phyloP scores from a whole-genome alignment of 2,329 filamentous ascomycete genomes.

The Arthrobotrys sphaeroides region DNA sequence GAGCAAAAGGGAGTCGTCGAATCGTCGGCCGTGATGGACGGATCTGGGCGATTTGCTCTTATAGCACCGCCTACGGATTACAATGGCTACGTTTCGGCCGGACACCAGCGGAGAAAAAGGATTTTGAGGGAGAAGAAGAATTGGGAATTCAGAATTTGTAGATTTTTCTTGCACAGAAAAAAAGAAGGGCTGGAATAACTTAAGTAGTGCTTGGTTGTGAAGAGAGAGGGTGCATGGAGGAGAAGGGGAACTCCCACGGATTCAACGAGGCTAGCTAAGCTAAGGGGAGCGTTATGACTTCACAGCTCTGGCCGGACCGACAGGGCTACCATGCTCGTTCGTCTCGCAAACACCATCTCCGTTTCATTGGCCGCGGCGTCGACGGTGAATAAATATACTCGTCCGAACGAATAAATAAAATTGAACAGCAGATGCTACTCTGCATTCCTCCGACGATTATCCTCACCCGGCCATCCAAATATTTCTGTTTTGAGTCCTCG shows the following conservation, averaged over 20 bases:
- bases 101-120: neutral
- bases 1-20: too few relatives aligned
- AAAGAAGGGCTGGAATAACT: conserved; percentile 2
- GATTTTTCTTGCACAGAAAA: neutral
- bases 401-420: neutral
- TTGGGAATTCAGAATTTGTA: conserved; percentile 17
- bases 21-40: neutral
- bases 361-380: too few relatives aligned
- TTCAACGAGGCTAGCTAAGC: neutral
- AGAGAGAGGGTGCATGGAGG: conserved; percentile 1
- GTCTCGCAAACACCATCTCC: neutral
- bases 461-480: neutral
- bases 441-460: neutral
- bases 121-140: neutral
- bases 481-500: too few relatives aligned
- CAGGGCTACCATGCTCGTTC: conserved; percentile 23
- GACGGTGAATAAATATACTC: neutral
- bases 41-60: neutral
- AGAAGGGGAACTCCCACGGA: neutral
- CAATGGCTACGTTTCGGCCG: too few relatives aligned
- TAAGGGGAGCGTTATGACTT: conserved; percentile 24
- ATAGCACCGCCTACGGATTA: too few relatives aligned
- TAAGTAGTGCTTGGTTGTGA: conserved; percentile 20
- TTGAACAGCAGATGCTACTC: neutral
- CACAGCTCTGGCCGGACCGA: conserved; percentile 4